phyloP scores from a whole-genome alignment of 75 land plant species.

The Gnetum montanum region DNA sequence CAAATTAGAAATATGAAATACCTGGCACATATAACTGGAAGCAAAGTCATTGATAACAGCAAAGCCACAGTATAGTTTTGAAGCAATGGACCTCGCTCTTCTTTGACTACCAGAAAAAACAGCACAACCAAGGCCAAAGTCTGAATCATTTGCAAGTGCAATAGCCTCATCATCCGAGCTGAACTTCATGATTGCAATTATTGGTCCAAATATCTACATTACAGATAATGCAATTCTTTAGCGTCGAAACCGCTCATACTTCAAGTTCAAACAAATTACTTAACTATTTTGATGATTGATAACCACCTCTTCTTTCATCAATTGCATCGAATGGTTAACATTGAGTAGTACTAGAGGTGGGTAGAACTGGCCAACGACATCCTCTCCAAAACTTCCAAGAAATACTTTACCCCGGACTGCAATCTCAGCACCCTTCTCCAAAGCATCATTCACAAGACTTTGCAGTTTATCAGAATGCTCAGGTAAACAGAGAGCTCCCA shows the following conservation, averaged over 20 bases:
- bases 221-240: neutral
- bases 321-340: conserved; percentile 73
- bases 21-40: conserved; percentile 87
- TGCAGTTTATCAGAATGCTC: conserved; percentile 82
- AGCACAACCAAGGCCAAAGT: conserved; percentile 88
- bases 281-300: no score
- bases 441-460: conserved; percentile 78
- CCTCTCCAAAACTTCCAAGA: conserved; percentile 52
- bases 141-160: conserved; percentile 73
- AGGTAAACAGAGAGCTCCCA: conserved; percentile 87
- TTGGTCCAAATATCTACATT: conserved; percentile 94
- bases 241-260: neutral
- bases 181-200: conserved; percentile 86
- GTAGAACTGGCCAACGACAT: conserved; percentile 80
- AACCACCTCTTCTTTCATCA: conserved; percentile 92
- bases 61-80: conserved; percentile 72
- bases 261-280: neutral
- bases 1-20: conserved; percentile 7
- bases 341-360: conserved; percentile 82
- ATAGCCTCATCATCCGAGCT: conserved; percentile 77
- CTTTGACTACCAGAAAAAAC: conserved; percentile 68
- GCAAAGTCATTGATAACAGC: conserved; percentile 92
- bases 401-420: conserved; percentile 57
- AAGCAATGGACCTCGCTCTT: conserved; percentile 69
- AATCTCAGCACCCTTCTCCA: conserved; percentile 79